Conservation (phyloP, 768 basidiomycete species). For the Boletus sp. region DNA sequence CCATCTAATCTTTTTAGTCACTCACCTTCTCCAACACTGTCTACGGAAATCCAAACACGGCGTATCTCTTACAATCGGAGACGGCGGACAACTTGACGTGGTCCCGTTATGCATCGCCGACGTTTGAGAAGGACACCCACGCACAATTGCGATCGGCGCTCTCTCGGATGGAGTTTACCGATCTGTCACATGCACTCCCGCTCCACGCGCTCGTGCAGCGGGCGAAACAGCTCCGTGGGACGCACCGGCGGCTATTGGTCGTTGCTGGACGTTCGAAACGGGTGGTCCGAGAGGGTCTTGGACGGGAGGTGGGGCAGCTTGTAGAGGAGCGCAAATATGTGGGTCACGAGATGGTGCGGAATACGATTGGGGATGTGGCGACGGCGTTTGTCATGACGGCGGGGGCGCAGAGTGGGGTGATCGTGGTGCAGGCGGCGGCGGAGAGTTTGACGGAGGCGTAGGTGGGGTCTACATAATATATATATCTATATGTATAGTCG, state of each 20-base stretch:
- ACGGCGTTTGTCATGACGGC: slow-evolving; percentile 67
- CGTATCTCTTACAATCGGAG: slow-evolving; percentile 67
- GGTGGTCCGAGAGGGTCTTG: slow-evolving; percentile 58
- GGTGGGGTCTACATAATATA: too few relatives aligned
- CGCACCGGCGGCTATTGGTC: slow-evolving; percentile 48
- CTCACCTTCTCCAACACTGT: slow-evolving; percentile 62
- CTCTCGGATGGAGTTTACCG: slow-evolving; percentile 61
- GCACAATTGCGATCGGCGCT: slow-evolving; percentile 38
- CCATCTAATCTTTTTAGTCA: slow-evolving; percentile 35
- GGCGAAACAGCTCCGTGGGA: slow-evolving; percentile 27
- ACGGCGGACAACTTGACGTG: slow-evolving; percentile 82
- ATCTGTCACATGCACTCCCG: slow-evolving; percentile 47
- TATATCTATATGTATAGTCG: not conserved
- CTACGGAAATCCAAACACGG: slow-evolving; percentile 62
- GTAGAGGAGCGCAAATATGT: slow-evolving; percentile 29
- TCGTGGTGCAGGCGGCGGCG: slow-evolving; percentile 65
- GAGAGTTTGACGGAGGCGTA: slow-evolving; percentile 9
- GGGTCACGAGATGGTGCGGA: slow-evolving; percentile 43
- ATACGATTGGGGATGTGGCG: slow-evolving; percentile 85
- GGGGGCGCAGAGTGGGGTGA: slow-evolving; percentile 52
- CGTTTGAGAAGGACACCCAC: slow-evolving; percentile 6
- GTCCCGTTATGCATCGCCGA: slow-evolving; percentile 50
- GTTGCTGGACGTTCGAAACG: slow-evolving; percentile 76
- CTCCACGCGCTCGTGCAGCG: slow-evolving; percentile 54
- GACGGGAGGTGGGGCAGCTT: slow-evolving; percentile 54